These are phyloP conservation scores for Ceratocystis cacaofunesta DNA, from an alignment of 2,329 filamentous ascomycete species.

Conservation along the genomic window DNA sequence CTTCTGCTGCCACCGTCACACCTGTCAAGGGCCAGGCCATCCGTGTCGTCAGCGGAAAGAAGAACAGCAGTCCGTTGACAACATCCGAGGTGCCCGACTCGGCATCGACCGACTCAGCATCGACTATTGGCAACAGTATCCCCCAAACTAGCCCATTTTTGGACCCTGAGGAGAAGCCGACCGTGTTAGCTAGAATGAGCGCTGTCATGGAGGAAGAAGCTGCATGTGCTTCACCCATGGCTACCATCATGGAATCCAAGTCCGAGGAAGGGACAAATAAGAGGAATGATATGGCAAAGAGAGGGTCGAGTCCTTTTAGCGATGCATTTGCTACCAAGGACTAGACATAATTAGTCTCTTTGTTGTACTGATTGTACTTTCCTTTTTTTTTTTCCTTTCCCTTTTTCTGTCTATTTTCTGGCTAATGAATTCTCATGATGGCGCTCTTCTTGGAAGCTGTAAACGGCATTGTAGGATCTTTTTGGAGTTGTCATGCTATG, in stretches of 20 bases:
- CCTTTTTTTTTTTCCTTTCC: neutral
- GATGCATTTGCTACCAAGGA: conserved; percentile 44
- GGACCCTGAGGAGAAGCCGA: conserved; percentile 33
- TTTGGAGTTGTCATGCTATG: neutral
- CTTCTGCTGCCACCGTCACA: conserved; percentile 41
- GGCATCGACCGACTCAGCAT: neutral
- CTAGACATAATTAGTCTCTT: conserved; percentile 19
- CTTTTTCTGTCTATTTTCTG: neutral
- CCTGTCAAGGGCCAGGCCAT: conserved; percentile 45
- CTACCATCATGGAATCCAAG: conserved; percentile 20
- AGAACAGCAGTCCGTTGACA: conserved; percentile 20
- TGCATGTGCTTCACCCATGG: conserved; percentile 26
- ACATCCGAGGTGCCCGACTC: neutral
- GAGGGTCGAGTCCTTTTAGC: conserved; percentile 37
- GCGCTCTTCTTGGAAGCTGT: neutral
- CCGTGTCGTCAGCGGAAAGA: conserved; percentile 38
- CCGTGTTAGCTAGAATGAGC: conserved; percentile 34
- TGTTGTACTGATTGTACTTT: neutral
- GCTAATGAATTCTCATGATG: conserved; percentile 5
- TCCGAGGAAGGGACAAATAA: conserved; percentile 22
- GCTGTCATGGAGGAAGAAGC: conserved; percentile 41
- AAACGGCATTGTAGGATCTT: neutral
- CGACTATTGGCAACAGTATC: neutral
- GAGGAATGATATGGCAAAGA: conserved; percentile 21
- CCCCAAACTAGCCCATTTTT: conserved; percentile 36